These are phyloP conservation scores for Parastagonospora avenae DNA, from an alignment of 2,329 filamentous ascomycete genomes.

Conservation along the genomic window DNA sequence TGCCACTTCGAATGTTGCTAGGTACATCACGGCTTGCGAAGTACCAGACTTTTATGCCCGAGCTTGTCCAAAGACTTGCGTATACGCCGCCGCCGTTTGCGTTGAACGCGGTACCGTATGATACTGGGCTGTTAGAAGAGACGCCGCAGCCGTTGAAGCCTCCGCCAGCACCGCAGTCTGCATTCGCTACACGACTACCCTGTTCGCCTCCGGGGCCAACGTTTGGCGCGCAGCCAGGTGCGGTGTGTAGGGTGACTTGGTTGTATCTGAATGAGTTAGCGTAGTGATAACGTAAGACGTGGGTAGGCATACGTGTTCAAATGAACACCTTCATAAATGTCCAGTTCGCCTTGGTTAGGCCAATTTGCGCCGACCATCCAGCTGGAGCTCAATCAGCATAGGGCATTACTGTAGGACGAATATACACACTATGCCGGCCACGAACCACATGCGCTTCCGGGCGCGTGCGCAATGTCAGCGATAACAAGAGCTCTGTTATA, in stretches of 20 bases:
- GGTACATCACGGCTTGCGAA: constrained; percentile 50
- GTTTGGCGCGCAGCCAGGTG: constrained; percentile 38
- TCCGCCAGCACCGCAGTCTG: constrained; percentile 44
- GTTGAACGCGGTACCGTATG: constrained; percentile 49
- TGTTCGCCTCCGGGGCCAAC: constrained; percentile 41
- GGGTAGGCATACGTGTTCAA: constrained; percentile 23
- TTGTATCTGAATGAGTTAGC: constrained; percentile 16
- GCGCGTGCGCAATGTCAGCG: constrained; percentile 48
- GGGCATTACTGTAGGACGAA: neutral
- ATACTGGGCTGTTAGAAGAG: constrained; percentile 28
- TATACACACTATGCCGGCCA: constrained; percentile 46
- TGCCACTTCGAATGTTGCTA: constrained; percentile 46
- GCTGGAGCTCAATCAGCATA: constrained; percentile 20
- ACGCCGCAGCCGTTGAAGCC: constrained; percentile 44
- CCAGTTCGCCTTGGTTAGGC: constrained; percentile 45
- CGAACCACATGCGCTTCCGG: constrained; percentile 43
- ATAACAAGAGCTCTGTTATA: constrained; percentile 48
- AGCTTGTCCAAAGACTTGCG: constrained; percentile 48
- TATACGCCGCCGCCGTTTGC: constrained; percentile 51
- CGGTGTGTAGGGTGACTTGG: constrained; percentile 47
- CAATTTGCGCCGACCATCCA: constrained; percentile 49
- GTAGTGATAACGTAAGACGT: too few species aligned
- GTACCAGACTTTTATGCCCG: constrained; percentile 55
- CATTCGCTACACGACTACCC: constrained; percentile 32
- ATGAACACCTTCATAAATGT: constrained; percentile 45